These are phyloP conservation scores for Colletotrichum sp. DNA, from an alignment of 2,329 filamentous ascomycete species.

Conservation along the genomic window DNA sequence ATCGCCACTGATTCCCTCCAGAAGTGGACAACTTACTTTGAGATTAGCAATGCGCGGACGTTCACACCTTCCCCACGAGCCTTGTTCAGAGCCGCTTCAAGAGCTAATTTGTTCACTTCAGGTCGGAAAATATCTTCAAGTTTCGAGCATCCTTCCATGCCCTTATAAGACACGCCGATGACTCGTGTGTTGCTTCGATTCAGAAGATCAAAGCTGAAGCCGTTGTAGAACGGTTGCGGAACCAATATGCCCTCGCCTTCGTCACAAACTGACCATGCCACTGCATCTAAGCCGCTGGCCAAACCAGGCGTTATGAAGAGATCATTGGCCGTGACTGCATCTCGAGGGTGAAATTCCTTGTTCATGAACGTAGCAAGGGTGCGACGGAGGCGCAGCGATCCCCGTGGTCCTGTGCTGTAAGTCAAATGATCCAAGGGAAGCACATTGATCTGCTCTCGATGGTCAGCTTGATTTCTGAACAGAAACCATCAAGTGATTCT, in stretches of 20 bases:
- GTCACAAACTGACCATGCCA: conserved; percentile 31
- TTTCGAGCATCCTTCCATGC: conserved; percentile 16
- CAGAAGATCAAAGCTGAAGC: conserved; percentile 27
- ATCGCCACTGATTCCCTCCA: neutral
- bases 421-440: conserved; percentile 28
- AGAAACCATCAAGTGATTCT: neutral
- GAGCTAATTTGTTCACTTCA: conserved; percentile 14
- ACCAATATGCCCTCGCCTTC: conserved; percentile 33
- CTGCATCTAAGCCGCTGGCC: conserved; percentile 28
- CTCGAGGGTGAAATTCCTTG: conserved; percentile 20
- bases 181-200: conserved; percentile 21
- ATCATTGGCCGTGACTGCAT: conserved; percentile 23
- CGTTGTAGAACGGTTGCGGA: conserved; percentile 32
- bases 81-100: conserved; percentile 17
- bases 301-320: conserved; percentile 30
- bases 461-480: neutral
- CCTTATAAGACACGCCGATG: conserved; percentile 21
- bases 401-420: conserved; percentile 31
- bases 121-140: conserved; percentile 27
- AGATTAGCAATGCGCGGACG: conserved; percentile 13
- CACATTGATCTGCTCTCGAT: conserved; percentile 1
- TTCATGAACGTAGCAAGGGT: conserved; percentile 29
- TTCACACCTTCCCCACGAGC: conserved; percentile 12
- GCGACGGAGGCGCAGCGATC: conserved; percentile 28
- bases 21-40: conserved; percentile 6